Percentiles rank a stretch among this genome's conserved stretches.
Evolutionary conservation across 352 stramenopile species (phyloP).

Genomic region (Globisporangium paddicum): DNA sequence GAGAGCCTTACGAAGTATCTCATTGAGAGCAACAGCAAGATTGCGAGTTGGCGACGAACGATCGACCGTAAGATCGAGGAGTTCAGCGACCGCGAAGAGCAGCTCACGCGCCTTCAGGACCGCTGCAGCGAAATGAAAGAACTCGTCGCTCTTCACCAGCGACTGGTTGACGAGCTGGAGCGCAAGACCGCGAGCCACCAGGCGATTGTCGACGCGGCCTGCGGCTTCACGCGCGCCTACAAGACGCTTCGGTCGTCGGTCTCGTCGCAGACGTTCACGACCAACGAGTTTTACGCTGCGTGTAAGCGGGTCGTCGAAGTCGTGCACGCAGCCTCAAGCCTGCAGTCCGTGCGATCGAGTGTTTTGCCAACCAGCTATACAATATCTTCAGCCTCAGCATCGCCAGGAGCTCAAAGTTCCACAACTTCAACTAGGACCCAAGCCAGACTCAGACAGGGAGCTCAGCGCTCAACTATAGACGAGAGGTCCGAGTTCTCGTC

Average conservation of each 20-base stretch:
- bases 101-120: slow-evolving; percentile 33
- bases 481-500: slow-evolving; percentile 6
- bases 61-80: slow-evolving; percentile 43
- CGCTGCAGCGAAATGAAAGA: slow-evolving; percentile 43
- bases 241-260: slow-evolving; percentile 31
- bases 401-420: background rate
- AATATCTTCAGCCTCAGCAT: background rate
- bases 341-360: slow-evolving; percentile 8
- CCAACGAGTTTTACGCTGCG: slow-evolving; percentile 29
- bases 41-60: slow-evolving; percentile 35
- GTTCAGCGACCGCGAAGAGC: slow-evolving; percentile 34
- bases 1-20: slow-evolving; percentile 22
- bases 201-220: slow-evolving; percentile 37
- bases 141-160: slow-evolving; percentile 41
- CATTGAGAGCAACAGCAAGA: slow-evolving; percentile 41
- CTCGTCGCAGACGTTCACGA: slow-evolving; percentile 31
- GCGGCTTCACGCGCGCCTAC: slow-evolving; percentile 33
- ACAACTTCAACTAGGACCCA: background rate
- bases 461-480: background rate
- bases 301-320: slow-evolving; percentile 35
- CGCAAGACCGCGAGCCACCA: slow-evolving; percentile 26
- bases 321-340: slow-evolving; percentile 20
- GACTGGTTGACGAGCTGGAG: slow-evolving; percentile 40
- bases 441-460: background rate
- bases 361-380: slow-evolving; percentile 1